Conservation (phyloP, 2,329 filamentous ascomycete genomes). For the Amylocarpus encephaloides region DNA sequence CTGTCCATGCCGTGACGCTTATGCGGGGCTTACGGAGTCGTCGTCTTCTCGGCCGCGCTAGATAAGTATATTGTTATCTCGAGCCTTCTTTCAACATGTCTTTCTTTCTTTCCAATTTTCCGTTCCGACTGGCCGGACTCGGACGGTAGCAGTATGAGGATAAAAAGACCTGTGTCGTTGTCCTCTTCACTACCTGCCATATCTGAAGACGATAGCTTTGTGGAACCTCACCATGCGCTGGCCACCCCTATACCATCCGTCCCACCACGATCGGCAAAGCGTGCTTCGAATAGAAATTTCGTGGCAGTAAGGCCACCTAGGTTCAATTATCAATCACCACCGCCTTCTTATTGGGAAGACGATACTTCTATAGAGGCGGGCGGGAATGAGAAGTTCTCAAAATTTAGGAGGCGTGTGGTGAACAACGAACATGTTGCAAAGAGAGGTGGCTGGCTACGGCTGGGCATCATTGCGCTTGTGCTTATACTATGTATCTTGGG, state of each 20-base stretch:
- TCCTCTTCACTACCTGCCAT: constrained; percentile 17
- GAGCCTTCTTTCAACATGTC: neutral
- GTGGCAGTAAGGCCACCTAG: constrained; percentile 12
- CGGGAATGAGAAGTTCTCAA: constrained; percentile 19
- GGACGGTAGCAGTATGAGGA: neutral
- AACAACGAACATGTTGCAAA: constrained; percentile 28
- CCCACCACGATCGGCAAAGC: constrained; percentile 19
- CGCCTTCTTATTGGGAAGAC: constrained; percentile 22
- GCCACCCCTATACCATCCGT: constrained; percentile 12
- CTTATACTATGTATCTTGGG: constrained; percentile 26
- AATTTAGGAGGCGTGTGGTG: constrained; percentile 13
- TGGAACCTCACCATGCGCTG: constrained; percentile 4
- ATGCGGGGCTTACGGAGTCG: too few species aligned
- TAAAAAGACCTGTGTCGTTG: neutral
- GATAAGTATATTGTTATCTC: neutral
- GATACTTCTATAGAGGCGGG: constrained; percentile 8
- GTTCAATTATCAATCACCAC: constrained; percentile 16
- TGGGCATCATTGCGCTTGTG: constrained; percentile 23
- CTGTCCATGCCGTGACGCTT: too few species aligned
- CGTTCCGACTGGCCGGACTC: neutral
- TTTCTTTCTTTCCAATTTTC: neutral
- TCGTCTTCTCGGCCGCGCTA: too few species aligned
- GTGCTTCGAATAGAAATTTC: constrained; percentile 15
- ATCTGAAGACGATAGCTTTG: constrained; percentile 17
- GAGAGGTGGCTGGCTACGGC: constrained; percentile 30